phyloP scores from a whole-genome alignment of 2,329 filamentous ascomycete species.

The Talaromyces sp. region DNA sequence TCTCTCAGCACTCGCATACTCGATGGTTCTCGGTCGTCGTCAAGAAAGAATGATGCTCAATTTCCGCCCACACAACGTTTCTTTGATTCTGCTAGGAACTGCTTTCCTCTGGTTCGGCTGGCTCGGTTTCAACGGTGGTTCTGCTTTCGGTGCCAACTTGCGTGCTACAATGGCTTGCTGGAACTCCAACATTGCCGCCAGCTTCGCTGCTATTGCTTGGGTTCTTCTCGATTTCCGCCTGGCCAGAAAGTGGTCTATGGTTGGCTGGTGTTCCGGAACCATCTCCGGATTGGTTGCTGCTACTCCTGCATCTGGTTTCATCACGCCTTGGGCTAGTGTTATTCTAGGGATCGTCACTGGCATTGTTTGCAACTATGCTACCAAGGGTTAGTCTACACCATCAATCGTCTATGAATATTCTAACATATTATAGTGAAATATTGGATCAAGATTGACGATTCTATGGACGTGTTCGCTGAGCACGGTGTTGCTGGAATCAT shows the following conservation, averaged over 20 bases:
- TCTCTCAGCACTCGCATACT: slow-evolving; percentile 90
- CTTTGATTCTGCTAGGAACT: slow-evolving; percentile 91
- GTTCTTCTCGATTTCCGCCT: slow-evolving; percentile 93
- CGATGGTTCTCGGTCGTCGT: slow-evolving; percentile 88
- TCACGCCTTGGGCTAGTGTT: slow-evolving; percentile 65
- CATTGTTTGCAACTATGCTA: slow-evolving; percentile 76
- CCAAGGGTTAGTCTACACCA: slow-evolving; percentile 66
- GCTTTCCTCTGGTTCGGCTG: slow-evolving; percentile 98
- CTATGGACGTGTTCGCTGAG: slow-evolving; percentile 87
- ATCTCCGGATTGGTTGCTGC: slow-evolving; percentile 87
- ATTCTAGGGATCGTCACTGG: slow-evolving; percentile 62
- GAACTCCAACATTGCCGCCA: slow-evolving; percentile 93
- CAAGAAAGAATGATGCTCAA: slow-evolving; percentile 99
- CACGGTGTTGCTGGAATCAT: slow-evolving; percentile 81
- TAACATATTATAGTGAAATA: slow-evolving; percentile 57
- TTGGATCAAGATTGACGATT: slow-evolving; percentile 78
- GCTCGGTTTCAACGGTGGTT: slow-evolving; percentile 98
- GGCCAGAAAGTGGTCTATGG: slow-evolving; percentile 90
- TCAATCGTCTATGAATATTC: slow-evolving; percentile 6
- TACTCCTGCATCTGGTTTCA: slow-evolving; percentile 77
- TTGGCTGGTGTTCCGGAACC: slow-evolving; percentile 87
- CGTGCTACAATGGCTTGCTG: slow-evolving; percentile 95
- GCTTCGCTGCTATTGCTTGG: slow-evolving; percentile 91
- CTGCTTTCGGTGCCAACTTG: slow-evolving; percentile 88
- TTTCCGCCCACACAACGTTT: slow-evolving; percentile 98